Evolutionary conservation across 2,329 filamentous ascomycete genomes (phyloP), one percentile per base, ranked within the genome.

Genomic region (Fusarium equiseti): DNA sequence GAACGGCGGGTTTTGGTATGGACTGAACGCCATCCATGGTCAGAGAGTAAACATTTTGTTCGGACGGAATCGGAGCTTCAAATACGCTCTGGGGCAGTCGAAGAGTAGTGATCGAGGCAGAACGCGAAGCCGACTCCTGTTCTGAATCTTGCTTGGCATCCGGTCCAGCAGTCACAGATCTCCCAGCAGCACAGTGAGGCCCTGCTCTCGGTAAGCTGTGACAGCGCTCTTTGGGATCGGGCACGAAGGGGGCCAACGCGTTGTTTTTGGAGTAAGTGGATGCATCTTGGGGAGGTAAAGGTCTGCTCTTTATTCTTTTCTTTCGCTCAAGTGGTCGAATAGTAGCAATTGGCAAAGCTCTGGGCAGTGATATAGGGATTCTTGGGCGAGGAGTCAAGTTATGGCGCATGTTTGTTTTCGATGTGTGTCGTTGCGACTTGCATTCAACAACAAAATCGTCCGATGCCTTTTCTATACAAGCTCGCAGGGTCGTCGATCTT

Each of bases 391-490:
- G 32, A n/a, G 61, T 20, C 7, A 45, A 24, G 10, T 50, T 46
- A 15, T 42, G 18, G 27, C 29, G 24, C 32, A 32, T n/a, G 18
- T 61, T 58, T 16, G 35, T 24, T 24, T 35, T 48, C 24, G 48
- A 26, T 7, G 52, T 38, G n/a, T 51, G 55, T 12, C 31, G 60
- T 18, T 43, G n/a, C 5, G 67, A 64, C 45, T 64, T 72, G 46
- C 78, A 77, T 45, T 78, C 76, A 50, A 63, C 60, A 45, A 77
- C 74, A 54, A 79, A 77, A 29, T 77, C 75, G 31, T 75, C 72
- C 8, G 74, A 77, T 42, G 75, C 73, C 52, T 76, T 76, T 45
- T 80, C 78, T 29, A 81, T 66, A 31, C 60, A 71, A 29, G 67
- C 63, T 46, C 74, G 69, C 56, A 80, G 77, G 8, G 77, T 77